Base-by-base conservation (phyloP, 805 yeast species). In the Teunomyces cretensis region DNA sequence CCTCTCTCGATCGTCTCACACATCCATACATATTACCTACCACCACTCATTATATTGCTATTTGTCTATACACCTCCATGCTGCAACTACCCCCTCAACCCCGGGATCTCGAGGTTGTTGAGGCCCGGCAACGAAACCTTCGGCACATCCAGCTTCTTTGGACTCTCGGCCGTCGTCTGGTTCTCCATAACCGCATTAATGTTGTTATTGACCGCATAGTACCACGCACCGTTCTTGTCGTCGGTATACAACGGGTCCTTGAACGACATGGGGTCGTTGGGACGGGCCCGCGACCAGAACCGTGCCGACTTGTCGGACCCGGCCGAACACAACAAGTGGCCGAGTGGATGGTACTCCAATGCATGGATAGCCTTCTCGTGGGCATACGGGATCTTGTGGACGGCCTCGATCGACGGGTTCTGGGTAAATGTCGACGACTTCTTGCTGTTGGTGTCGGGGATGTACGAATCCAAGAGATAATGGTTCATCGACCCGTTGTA, bases 361-460 rank as follows among this genome's bases (percentile, higher is more conserved):
- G 96, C 81, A 65, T 92, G 90, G 42, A 94, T 81, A 2, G 96
- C 95, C 68, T 88, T 87, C 57, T 90, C 97, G 63, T 94, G 99
- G 0, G 98, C 99, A 65, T 79, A 84, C 2, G 97, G 97, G 30
- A 94, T 86, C 13, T 67, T 65, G 56, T 85, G 91, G 31, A 68
- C 68, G 8, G 83, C 57, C 58, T 76, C 68, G 12, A 42, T 42
- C 38, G 50, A 42, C 16, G 30, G 24, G 16, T 35, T 37, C 6
- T 47, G 31, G 15, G 27, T 36, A 22, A 27, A 40, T 13, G 49
- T 52, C 19, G 56, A 52, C 13, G 59, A 52, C 30, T 40, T 47
- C 19, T 39, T 55, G 11, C 46, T 30, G 27, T 48, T 48, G 32
- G 50, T 56, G 17, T 67, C 72, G 11, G 78, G 71, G 11, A 78